Evolutionary conservation across 495 filamentous ascomycete genomes (phyloP), one percentile per base, ranked within the genome.

Genomic region (Aspergillus asperescens): DNA sequence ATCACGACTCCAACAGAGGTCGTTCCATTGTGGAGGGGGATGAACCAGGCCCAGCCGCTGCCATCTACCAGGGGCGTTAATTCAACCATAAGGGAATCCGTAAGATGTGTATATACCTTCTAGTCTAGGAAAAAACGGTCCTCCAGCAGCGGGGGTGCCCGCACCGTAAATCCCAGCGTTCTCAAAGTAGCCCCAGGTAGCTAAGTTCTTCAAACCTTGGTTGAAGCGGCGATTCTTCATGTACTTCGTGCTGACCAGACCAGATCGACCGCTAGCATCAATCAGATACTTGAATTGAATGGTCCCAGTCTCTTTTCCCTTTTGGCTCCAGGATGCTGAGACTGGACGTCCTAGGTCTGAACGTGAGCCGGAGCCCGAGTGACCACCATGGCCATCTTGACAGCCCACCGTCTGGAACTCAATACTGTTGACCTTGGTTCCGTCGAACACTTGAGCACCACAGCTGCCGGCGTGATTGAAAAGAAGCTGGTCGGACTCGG

Each of bases 11-110:
- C 74, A 12, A 76, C 62, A 6, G 73, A 75, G 7, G 54, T 40
- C 3, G 67, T 75, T 25, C 66, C 66, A 47, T 76, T 59, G 56
- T 75, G 71, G 13, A 77, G 61, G 12, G 74, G 73, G 40, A 77
- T 75, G 48, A 59, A 48, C 73, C 73, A 77, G n/a, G 48, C 59
- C 74, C 72, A 77, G 32, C 73, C 74, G 51, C 68, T 71, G 1
- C 39, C 64, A 57, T 73, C 70, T 71, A 15, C 16, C 7, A 27
- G 3, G 29, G 3, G 3, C 5, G 29, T 32, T 12, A 12, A 12
- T 12, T 32, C 29, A 32, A 32, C 29, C 10, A 32, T 32, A 12
- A 32, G 3, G 10, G 13, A 12, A 32, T 6, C 8, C 16, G 32
- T 4, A 35, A 3, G 9, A n/a, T 1, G n/a, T 16, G 1, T 22